Conservation (phyloP, 805 yeast species). For the Candida caryicola region DNA sequence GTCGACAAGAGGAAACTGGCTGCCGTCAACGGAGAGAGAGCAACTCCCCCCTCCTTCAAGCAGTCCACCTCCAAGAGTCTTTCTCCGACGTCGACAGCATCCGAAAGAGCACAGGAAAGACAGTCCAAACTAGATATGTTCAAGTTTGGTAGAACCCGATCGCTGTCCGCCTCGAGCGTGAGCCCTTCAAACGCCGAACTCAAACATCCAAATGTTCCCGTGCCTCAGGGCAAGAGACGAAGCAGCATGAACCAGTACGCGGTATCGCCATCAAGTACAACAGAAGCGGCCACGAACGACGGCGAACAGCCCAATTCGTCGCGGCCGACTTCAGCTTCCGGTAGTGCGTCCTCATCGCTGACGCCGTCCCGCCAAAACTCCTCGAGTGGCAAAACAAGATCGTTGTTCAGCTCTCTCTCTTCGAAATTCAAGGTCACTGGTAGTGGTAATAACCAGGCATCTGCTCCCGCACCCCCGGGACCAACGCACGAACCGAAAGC, state of each 20-base stretch:
- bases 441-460: not conserved
- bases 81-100: not conserved
- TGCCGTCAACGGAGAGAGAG: not conserved
- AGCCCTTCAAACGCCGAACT: conserved; percentile 3
- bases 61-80: not conserved
- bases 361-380: conserved; percentile 16
- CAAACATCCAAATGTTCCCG: not conserved
- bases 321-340: not conserved
- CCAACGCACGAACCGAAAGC: too few species aligned
- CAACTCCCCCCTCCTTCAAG: not conserved
- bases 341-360: conserved; percentile 10
- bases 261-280: conserved; percentile 1
- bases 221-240: conserved; percentile 9
- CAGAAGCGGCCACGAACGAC: conserved; percentile 1
- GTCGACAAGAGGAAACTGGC: not conserved
- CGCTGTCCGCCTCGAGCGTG: conserved; percentile 17
- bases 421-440: conserved; percentile 32
- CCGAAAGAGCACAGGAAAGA: conserved; percentile 6
- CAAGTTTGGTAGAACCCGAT: conserved; percentile 27
- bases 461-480: not conserved
- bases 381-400: conserved; percentile 16
- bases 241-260: conserved; percentile 6
- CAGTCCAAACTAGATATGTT: conserved; percentile 21
- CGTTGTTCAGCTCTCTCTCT: conserved; percentile 38
- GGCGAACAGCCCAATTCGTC: not conserved